phyloP scores from a whole-genome alignment of 225 moss, liverwort and hornwort genomes.

The Lunularia cruciata region DNA sequence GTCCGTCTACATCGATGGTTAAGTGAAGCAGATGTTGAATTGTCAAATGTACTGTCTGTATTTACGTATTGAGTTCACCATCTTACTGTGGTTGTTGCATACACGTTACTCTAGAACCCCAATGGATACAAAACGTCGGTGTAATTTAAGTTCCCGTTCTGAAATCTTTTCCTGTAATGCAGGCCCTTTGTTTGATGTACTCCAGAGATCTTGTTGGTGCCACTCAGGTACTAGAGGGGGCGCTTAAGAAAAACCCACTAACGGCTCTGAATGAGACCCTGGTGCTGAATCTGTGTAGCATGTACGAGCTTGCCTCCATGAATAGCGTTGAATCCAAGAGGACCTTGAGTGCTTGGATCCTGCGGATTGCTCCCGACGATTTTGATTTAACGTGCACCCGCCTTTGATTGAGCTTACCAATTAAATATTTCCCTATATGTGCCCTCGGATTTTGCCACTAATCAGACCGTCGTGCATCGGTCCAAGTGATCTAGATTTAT shows the following conservation, averaged over 20 bases:
- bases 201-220: slow-evolving; percentile 93
- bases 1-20: neutral
- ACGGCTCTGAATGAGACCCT: slow-evolving; percentile 83
- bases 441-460: neutral
- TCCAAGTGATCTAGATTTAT: neutral
- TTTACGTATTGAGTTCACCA: too few species aligned
- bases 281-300: slow-evolving; percentile 92
- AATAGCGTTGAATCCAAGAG: slow-evolving; percentile 91
- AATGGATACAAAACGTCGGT: too few species aligned
- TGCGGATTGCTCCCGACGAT: slow-evolving; percentile 92
- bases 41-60: too few species aligned
- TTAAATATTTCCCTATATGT: neutral
- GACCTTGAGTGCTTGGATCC: slow-evolving; percentile 86
- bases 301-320: slow-evolving; percentile 99
- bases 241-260: slow-evolving; percentile 71
- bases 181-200: slow-evolving; percentile 99
- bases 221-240: slow-evolving; percentile 82
- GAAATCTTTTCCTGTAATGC: slow-evolving; percentile 18
- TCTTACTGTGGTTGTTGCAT: too few species aligned
- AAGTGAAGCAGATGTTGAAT: neutral
- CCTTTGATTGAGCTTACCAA: slow-evolving; percentile 37
- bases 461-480: neutral
- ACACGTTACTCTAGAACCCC: too few species aligned
- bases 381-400: slow-evolving; percentile 96
- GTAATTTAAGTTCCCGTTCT: neutral